Percentiles rank a stretch among this genome's conserved stretches.
These are phyloP conservation scores for Russula olivacea DNA, from an alignment of 768 basidiomycete genomes.

Conservation along the genomic window DNA sequence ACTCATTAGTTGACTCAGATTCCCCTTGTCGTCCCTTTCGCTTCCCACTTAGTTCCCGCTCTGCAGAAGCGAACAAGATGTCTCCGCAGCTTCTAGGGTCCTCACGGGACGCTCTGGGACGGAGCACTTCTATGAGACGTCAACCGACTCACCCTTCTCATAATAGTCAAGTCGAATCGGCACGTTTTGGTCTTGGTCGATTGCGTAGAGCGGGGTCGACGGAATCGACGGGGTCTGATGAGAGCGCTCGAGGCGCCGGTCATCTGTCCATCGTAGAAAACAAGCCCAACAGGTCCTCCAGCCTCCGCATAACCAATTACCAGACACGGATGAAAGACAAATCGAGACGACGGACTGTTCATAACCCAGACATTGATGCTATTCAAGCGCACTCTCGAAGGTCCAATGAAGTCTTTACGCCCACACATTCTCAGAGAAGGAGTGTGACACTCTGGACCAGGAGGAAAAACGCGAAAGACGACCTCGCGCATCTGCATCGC, in stretches of 20 bases:
- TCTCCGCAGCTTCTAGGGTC: neutral
- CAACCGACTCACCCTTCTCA: neutral
- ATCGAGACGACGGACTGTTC: constrained; percentile 8
- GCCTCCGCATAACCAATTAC: neutral
- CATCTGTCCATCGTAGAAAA: neutral
- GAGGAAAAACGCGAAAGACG: constrained; percentile 13
- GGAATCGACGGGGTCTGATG: neutral
- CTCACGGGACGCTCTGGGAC: neutral
- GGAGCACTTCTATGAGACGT: neutral
- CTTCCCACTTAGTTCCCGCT: neutral
- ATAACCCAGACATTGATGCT: neutral
- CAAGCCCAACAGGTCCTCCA: constrained; percentile 14
- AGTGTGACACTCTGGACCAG: constrained; percentile 32
- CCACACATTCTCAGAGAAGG: constrained; percentile 26
- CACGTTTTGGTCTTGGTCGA: constrained; percentile 4
- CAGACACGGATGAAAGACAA: constrained; percentile 6
- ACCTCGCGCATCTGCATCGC: neutral
- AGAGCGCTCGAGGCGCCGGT: neutral
- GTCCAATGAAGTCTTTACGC: neutral
- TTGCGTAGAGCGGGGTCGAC: neutral
- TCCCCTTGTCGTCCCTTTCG: neutral
- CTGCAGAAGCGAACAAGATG: neutral
- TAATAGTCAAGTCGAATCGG: neutral
- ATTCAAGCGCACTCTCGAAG: neutral
- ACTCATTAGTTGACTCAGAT: neutral